Percentiles rank a stretch among this genome's conserved stretches.
These are phyloP conservation scores for Huiozyma naganishii DNA, from an alignment of 805 yeast genomes.

Conservation along the genomic window DNA sequence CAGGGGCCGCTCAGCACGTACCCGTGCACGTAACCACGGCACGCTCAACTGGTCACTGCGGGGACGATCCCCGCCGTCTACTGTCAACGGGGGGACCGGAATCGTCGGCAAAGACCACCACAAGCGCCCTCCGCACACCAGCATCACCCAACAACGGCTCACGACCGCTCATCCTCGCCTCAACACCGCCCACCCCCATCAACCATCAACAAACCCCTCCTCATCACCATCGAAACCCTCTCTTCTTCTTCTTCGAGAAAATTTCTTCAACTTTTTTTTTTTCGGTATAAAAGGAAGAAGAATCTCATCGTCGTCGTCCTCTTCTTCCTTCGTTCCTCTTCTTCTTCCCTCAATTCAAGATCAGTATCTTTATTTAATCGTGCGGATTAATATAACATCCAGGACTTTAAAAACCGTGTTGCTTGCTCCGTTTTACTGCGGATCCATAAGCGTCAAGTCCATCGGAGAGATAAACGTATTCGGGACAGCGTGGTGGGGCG, in stretches of 20 bases:
- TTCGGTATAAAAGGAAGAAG: too few relatives aligned
- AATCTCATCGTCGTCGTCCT: background rate
- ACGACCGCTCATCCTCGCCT: background rate
- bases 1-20: constrained; percentile 16
- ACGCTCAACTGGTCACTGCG: constrained; percentile 11
- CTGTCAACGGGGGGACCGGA: background rate
- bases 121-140: background rate
- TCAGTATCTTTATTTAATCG: constrained; percentile 27
- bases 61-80: constrained; percentile 4
- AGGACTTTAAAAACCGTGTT: constrained; percentile 63
- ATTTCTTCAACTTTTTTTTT: background rate
- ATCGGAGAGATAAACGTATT: constrained; percentile 44
- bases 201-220: too few relatives aligned
- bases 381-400: constrained; percentile 52
- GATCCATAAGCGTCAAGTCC: constrained; percentile 52
- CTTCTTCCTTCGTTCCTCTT: background rate
- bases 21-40: constrained; percentile 21
- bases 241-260: background rate
- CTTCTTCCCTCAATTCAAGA: background rate
- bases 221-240: background rate
- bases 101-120: constrained; percentile 1
- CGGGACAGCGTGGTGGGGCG: too few relatives aligned
- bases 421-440: constrained; percentile 38
- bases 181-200: too few relatives aligned
- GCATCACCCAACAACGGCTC: background rate